phyloP scores from a whole-genome alignment of 352 stramenopile genomes.

The Elongisporangium senticosum region DNA sequence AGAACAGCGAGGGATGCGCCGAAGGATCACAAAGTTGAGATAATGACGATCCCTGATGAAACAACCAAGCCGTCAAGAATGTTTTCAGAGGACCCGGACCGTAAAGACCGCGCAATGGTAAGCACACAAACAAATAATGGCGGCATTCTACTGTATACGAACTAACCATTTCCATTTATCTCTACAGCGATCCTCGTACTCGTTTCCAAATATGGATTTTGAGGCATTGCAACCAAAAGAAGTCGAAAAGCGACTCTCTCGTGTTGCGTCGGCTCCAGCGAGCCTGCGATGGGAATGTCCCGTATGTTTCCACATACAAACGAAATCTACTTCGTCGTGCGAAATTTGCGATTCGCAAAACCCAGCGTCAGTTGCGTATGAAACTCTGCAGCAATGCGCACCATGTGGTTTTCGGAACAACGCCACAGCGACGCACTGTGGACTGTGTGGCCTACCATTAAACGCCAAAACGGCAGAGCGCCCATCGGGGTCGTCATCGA shows the following conservation, averaged over 20 bases:
- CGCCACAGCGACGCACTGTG: constrained; percentile 1
- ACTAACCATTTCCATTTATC: neutral
- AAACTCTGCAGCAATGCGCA: constrained; percentile 51
- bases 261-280: neutral
- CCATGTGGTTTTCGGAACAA: constrained; percentile 68
- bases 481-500: constrained; percentile 14
- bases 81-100: neutral
- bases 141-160: neutral
- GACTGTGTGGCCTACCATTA: neutral
- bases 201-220: neutral
- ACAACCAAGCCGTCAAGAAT: neutral
- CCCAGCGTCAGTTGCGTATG: constrained; percentile 40
- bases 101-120: neutral
- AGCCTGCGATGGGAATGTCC: constrained; percentile 42
- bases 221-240: neutral
- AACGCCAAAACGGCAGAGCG: neutral
- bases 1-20: neutral
- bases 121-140: neutral
- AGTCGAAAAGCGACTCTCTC: neutral
- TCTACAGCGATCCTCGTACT: neutral
- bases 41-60: neutral
- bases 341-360: constrained; percentile 78
- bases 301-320: constrained; percentile 72
- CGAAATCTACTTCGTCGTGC: constrained; percentile 29
- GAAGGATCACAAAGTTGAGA: neutral